Evolutionary conservation across 2,329 filamentous ascomycete genomes (phyloP).

Genomic region (Penicillium sp.): DNA sequence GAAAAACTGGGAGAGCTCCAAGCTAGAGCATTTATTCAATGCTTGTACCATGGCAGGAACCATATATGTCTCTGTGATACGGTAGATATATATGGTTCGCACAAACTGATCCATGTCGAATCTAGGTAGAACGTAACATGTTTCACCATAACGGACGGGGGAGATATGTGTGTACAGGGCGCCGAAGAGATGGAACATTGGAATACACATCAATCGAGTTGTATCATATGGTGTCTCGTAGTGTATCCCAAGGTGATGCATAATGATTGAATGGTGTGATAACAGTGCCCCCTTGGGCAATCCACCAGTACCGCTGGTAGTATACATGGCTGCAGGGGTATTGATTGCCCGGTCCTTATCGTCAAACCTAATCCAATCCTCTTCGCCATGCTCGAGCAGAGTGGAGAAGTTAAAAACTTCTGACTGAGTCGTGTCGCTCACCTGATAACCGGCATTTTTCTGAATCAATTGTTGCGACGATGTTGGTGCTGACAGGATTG

Average conservation of each 20-base stretch:
- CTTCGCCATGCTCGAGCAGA: constrained; percentile 43
- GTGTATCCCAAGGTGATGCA: constrained; percentile 44
- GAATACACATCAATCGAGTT: constrained; percentile 46
- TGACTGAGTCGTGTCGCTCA: background rate
- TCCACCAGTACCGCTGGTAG: constrained; percentile 58
- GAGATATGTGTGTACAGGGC: constrained; percentile 45
- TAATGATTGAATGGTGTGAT: constrained; percentile 56
- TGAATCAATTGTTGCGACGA: background rate
- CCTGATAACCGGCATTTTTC: background rate
- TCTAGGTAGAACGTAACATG: constrained; percentile 46
- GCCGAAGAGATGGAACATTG: constrained; percentile 53
- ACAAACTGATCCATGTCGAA: constrained; percentile 42
- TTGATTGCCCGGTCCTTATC: constrained; percentile 39
- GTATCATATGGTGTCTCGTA: constrained; percentile 39
- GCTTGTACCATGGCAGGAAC: constrained; percentile 45
- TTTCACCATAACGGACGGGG: constrained; percentile 44
- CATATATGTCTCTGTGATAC: constrained; percentile 48
- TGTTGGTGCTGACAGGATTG: constrained; percentile 1
- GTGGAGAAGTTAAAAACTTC: constrained; percentile 19
- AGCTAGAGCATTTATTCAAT: constrained; percentile 27
- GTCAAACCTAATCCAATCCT: constrained; percentile 48
- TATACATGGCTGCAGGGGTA: constrained; percentile 50
- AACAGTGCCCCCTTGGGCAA: constrained; percentile 58
- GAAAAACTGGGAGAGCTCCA: constrained; percentile 28
- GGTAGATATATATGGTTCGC: constrained; percentile 35